Percentiles rank a stretch among this genome's conserved stretches.
Evolutionary conservation across 352 stramenopile genomes (phyloP).

Genomic region (Phytophthora melonis): DNA sequence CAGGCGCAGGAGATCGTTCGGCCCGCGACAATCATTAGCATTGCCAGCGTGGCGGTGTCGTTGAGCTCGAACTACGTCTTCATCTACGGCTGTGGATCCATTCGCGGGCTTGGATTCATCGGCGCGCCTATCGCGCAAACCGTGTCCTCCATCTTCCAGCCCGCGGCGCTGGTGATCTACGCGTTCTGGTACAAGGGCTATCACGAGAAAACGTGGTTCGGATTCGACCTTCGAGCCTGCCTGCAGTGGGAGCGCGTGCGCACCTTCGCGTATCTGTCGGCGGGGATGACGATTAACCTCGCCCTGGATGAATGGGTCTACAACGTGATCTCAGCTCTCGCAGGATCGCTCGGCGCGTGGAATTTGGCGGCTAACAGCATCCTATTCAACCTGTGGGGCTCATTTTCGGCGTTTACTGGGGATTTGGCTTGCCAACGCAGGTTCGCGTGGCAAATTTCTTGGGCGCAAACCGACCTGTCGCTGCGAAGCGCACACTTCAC

Average conservation of each 20-base stretch:
- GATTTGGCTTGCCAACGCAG: conserved; percentile 82
- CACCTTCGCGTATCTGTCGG: conserved; percentile 68
- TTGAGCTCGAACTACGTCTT: conserved; percentile 79
- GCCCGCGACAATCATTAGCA: conserved; percentile 82
- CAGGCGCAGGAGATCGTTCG: conserved; percentile 84
- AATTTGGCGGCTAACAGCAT: conserved; percentile 85
- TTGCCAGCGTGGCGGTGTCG: conserved; percentile 71
- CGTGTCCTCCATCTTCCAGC: conserved; percentile 80
- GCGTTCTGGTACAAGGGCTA: conserved; percentile 85
- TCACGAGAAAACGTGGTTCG: conserved; percentile 82
- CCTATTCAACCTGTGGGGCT: conserved; percentile 87
- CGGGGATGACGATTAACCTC: conserved; percentile 84
- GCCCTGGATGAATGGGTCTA: conserved; percentile 86
- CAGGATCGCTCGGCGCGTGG: conserved; percentile 63
- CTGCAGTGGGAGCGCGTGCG: conserved; percentile 74
- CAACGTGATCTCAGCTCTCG: conserved; percentile 78
- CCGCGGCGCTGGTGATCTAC: conserved; percentile 70
- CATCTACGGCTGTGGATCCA: conserved; percentile 77
- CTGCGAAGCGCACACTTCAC: conserved; percentile 62
- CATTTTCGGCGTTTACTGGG: conserved; percentile 88
- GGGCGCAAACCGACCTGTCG: conserved; percentile 65
- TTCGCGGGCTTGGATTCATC: conserved; percentile 74
- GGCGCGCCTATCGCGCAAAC: conserved; percentile 78
- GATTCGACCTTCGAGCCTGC: conserved; percentile 62
- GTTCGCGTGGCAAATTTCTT: conserved; percentile 82